Evolutionary conservation across 805 yeast species (phyloP).

Genomic region (Kodamaea sagamina): DNA sequence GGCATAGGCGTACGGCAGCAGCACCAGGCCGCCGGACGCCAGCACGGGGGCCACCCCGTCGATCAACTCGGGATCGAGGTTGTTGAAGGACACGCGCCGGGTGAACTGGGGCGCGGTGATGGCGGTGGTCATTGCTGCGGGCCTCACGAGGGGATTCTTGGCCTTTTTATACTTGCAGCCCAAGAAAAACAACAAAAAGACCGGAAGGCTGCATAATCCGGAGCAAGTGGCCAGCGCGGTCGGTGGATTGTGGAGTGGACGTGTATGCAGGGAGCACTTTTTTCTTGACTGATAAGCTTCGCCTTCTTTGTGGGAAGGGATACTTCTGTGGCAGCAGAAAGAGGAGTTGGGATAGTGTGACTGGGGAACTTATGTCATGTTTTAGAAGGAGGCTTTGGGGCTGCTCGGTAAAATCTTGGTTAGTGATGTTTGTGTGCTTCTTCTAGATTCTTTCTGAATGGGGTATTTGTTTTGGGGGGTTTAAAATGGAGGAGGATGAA

Average conservation of each 20-base stretch:
- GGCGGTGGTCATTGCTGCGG: constrained; percentile 4
- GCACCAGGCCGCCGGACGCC: constrained; percentile 5
- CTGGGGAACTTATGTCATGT: too few relatives aligned
- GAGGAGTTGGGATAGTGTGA: too few relatives aligned
- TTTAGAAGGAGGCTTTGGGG: too few relatives aligned
- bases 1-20: constrained; percentile 7
- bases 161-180: constrained; percentile 1
- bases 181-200: constrained; percentile 3
- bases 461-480: too few relatives aligned
- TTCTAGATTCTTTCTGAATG: too few relatives aligned
- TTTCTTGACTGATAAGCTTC: constrained; percentile 1
- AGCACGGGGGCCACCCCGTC: constrained; percentile 11
- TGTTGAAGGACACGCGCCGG: constrained; percentile 48
- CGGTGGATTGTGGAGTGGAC: neutral
- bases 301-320: too few relatives aligned
- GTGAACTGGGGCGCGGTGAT: constrained; percentile 21
- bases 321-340: too few relatives aligned
- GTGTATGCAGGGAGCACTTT: neutral
- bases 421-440: too few relatives aligned
- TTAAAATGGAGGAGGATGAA: too few relatives aligned
- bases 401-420: too few relatives aligned
- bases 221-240: neutral
- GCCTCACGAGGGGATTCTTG: constrained; percentile 1
- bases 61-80: constrained; percentile 30
- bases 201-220: constrained; percentile 6